Base-by-base conservation (phyloP, 2,329 filamentous ascomycete species). In the Lachnum nothofagi region DNA sequence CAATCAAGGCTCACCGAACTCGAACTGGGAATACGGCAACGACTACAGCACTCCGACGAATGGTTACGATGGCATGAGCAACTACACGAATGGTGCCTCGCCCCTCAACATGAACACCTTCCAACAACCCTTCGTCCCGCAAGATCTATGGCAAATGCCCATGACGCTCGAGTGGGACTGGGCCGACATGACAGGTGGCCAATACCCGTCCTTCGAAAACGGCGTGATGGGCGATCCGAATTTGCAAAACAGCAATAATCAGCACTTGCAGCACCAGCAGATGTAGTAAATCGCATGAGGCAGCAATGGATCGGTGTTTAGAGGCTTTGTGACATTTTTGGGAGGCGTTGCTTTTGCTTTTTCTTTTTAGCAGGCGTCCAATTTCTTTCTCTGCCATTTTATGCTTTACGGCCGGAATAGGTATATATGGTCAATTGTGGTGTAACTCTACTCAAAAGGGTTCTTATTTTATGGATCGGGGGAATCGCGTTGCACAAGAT, bases 121-220 rank as follows among this genome's bases (percentile, higher is more conserved):
- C 63, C 85, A 91, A 61, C 87, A 94, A 58, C 91, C 91, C 0
- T 85, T 95, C 61, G 81, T 97, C 19, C 91, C 93, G 4, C 89
- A 91, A 60, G 93, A 97, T 68, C 70, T 97, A 22, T 98, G 93
- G 82, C 86, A 91, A 66, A 84, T 97, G 80, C 91, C 91, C 1
- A 95, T 95, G 84, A 94, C 88, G 2, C 77, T 97, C 19, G 91
- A 97, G 65, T 87, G 83, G 83, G 63, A 79, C 62, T 84, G 80
- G 78, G 79, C 80, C 1, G 80, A 83, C 65, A 82, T 84, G 74
- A 82, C 78, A 25, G 79, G 80, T n/a, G 80, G 79, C 8, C 73
- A 75, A 2, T 83, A 83, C 58, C 79, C 80, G 9, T 76, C 76
- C 22, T 80, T 83, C 34, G 80, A 84, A 61, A 84, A 83, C 54